These are phyloP conservation scores for Phialophora macrospora DNA, from an alignment of 2,329 filamentous ascomycete species.

Conservation along the genomic window DNA sequence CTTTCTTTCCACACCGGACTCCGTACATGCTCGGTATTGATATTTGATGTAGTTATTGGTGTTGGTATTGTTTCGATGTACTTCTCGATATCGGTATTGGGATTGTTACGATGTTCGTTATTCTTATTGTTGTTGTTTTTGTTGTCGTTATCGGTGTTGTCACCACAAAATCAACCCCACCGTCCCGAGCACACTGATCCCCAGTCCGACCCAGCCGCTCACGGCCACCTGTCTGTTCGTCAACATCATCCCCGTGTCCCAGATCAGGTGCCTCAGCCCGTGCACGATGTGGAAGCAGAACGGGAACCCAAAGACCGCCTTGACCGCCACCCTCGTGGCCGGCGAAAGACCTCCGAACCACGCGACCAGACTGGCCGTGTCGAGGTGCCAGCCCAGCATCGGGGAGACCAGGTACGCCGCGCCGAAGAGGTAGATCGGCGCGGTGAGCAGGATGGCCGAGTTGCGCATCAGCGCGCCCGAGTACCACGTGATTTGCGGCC, in stretches of 20 bases:
- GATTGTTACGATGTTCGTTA: too few species aligned
- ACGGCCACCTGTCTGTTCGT: slow-evolving; percentile 67
- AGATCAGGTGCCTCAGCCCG: slow-evolving; percentile 70
- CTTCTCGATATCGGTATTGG: too few species aligned
- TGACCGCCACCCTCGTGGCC: slow-evolving; percentile 62
- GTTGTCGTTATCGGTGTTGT: too few species aligned
- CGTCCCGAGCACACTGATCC: slow-evolving; percentile 21
- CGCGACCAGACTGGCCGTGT: slow-evolving; percentile 66
- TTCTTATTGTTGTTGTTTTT: too few species aligned
- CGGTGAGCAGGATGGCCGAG: slow-evolving; percentile 73
- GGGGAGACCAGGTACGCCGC: slow-evolving; percentile 80
- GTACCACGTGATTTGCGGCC: slow-evolving; percentile 83
- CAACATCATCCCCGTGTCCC: slow-evolving; percentile 68
- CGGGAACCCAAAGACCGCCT: slow-evolving; percentile 64
- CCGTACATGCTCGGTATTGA: too few species aligned
- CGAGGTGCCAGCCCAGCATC: slow-evolving; percentile 71
- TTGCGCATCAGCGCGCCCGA: slow-evolving; percentile 77
- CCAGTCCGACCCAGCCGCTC: slow-evolving; percentile 63
- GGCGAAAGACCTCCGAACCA: slow-evolving; percentile 66
- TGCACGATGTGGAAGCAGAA: slow-evolving; percentile 72
- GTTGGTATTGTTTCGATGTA: too few species aligned
- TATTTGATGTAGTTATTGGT: too few species aligned
- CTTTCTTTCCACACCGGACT: too few species aligned
- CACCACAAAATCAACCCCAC: slow-evolving; percentile 29
- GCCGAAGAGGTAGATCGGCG: slow-evolving; percentile 77